These are phyloP conservation scores for Knufia petricola DNA, from an alignment of 2,329 filamentous ascomycete genomes.

Conservation along the genomic window DNA sequence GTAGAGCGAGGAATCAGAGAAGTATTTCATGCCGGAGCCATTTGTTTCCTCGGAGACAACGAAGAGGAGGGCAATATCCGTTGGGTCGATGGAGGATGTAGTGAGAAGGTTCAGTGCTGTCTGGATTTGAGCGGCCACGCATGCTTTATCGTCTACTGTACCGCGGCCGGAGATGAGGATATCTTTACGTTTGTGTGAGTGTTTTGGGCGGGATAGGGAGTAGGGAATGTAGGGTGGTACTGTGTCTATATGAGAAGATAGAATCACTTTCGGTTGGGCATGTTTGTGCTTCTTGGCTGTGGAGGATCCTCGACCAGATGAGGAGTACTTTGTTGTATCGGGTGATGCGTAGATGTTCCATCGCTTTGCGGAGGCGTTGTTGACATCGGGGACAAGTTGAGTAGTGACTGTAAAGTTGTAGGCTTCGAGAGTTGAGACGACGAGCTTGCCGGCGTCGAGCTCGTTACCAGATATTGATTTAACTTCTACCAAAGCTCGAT, in stretches of 20 bases:
- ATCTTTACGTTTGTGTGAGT: slow-evolving; percentile 21
- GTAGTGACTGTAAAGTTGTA: slow-evolving; percentile 55
- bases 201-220: slow-evolving; percentile 30
- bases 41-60: slow-evolving; percentile 73
- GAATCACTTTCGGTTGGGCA: slow-evolving; percentile 28
- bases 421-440: slow-evolving; percentile 55
- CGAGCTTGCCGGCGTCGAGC: slow-evolving; percentile 55
- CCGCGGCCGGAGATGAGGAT: slow-evolving; percentile 36
- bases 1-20: slow-evolving; percentile 37
- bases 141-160: slow-evolving; percentile 38
- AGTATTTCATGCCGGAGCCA: slow-evolving; percentile 67
- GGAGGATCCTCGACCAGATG: slow-evolving; percentile 18
- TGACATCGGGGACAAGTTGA: slow-evolving; percentile 35
- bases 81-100: slow-evolving; percentile 14
- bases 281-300: not conserved
- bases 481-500: slow-evolving; percentile 64
- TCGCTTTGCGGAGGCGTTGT: slow-evolving; percentile 33
- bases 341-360: slow-evolving; percentile 71
- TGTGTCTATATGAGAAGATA: slow-evolving; percentile 72
- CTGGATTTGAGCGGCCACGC: slow-evolving; percentile 36
- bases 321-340: slow-evolving; percentile 21
- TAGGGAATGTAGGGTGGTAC: slow-evolving; percentile 44
- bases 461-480: slow-evolving; percentile 65
- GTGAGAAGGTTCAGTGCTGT: slow-evolving; percentile 38
- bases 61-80: slow-evolving; percentile 43